Evolutionary conservation across 495 filamentous ascomycete species (phyloP).

Genomic region (Pyrenula aspistea): DNA sequence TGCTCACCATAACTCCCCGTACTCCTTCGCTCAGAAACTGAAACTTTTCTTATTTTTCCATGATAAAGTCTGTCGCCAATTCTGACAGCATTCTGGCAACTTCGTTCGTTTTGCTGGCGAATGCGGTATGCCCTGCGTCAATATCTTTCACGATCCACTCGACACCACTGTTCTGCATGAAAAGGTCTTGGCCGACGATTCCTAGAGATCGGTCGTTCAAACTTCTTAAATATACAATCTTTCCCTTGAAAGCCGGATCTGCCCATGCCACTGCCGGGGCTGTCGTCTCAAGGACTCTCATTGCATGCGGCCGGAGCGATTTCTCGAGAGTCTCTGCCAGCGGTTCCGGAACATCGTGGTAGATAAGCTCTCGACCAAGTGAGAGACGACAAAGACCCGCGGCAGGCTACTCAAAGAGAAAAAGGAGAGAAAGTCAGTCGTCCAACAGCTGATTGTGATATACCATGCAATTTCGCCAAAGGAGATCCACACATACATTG

Average conservation of each 20-base stretch:
- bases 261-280: background rate
- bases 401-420: background rate
- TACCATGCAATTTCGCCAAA: too few species aligned
- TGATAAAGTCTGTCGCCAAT: too few species aligned
- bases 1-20: too few species aligned
- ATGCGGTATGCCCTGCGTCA: background rate
- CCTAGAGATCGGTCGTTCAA: background rate
- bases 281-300: background rate
- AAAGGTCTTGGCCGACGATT: background rate
- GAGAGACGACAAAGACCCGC: background rate
- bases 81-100: background rate
- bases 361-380: background rate
- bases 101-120: background rate
- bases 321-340: background rate
- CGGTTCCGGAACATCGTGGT: background rate
- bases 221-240: background rate
- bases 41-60: too few species aligned
- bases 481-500: background rate
- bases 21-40: too few species aligned
- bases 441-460: too few species aligned
- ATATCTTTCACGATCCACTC: background rate
- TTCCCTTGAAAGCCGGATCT: background rate
- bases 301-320: background rate
- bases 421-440: background rate
- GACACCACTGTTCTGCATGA: background rate